Base-by-base conservation (phyloP, 768 basidiomycete genomes). In the Podaxis sp. region DNA sequence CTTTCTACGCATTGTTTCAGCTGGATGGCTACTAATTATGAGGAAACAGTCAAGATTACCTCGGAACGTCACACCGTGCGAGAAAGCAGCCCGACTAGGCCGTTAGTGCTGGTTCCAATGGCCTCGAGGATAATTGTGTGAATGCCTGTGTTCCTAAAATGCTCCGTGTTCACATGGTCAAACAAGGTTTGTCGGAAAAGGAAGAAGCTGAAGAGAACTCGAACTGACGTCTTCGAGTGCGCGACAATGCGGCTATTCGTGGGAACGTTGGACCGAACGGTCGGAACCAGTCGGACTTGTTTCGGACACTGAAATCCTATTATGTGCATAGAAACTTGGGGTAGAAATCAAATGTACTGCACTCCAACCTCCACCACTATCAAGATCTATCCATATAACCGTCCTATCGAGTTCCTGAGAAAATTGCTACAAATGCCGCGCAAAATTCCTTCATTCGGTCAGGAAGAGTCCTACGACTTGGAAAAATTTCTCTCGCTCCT, bases 401-500 rank as follows among this genome's bases (percentile, higher is more conserved):
- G 40, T 4, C 4, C 13, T 51, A 26, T 51, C 49, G 3, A 38
- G 2, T 8, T 11, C n/a, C 38, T 13, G 36, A 55, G 38, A 15
- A 11, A 55, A 19, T 5, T 24, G 9, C 30, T 1, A 9, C n/a
- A 26, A 12, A 22, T 3, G 24, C 33, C 15, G 49, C 17, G 13
- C 48, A 24, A 44, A 11, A 6, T 11, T 38, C 38, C 48, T 17
- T 52, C 36, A 53, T 19, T 62, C 52, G 55, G 48, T 59, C 67
- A 80, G 64, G 63, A 79, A 78, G 17, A 71, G 66, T 15, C 68
- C 68, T 5, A 78, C 70, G 12, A 77, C 56, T 44, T 73, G 57
- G 71, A 77, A 70, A 64, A 71, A 80, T 64, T 71, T 69, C 62
- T 75, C 73, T 22, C 70, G 68, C 69, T 81, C 80, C 68, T 82